These are phyloP conservation scores for Cercospora berteroae DNA, from an alignment of 2,329 filamentous ascomycete species.

Conservation along the genomic window DNA sequence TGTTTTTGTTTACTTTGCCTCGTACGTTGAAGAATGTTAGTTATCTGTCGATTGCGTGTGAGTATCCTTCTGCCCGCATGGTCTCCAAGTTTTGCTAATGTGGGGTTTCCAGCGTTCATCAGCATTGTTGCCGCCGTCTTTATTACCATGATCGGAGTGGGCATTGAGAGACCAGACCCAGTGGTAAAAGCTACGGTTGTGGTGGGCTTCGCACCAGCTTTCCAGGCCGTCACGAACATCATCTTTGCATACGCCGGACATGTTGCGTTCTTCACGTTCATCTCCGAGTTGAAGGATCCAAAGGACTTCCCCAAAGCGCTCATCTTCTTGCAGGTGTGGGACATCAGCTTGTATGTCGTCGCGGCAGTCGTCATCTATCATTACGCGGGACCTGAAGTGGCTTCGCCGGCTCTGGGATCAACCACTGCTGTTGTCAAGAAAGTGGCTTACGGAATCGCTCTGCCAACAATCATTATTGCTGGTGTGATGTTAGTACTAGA, in stretches of 20 bases:
- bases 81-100: background rate
- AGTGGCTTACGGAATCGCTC: constrained; percentile 65
- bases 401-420: constrained; percentile 64
- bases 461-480: constrained; percentile 68
- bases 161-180: constrained; percentile 49
- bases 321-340: constrained; percentile 57
- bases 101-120: constrained; percentile 39
- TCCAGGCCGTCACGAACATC: constrained; percentile 66
- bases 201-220: constrained; percentile 51
- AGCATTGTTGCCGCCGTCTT: constrained; percentile 60
- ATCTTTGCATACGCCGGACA: constrained; percentile 59
- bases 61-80: constrained; percentile 20
- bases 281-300: constrained; percentile 63
- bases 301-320: constrained; percentile 62
- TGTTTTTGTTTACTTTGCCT: constrained; percentile 59
- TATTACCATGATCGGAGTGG: constrained; percentile 66
- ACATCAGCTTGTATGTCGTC: constrained; percentile 61
- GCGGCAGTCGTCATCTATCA: constrained; percentile 67
- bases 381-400: constrained; percentile 60
- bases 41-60: constrained; percentile 61
- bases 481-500: constrained; percentile 54
- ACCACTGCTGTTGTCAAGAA: constrained; percentile 57
- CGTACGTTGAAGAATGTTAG: constrained; percentile 63
- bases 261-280: constrained; percentile 65
- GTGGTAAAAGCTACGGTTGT: constrained; percentile 39